Base-by-base conservation (phyloP, 2,329 filamentous ascomycete species). In the Monilinia polystroma region DNA sequence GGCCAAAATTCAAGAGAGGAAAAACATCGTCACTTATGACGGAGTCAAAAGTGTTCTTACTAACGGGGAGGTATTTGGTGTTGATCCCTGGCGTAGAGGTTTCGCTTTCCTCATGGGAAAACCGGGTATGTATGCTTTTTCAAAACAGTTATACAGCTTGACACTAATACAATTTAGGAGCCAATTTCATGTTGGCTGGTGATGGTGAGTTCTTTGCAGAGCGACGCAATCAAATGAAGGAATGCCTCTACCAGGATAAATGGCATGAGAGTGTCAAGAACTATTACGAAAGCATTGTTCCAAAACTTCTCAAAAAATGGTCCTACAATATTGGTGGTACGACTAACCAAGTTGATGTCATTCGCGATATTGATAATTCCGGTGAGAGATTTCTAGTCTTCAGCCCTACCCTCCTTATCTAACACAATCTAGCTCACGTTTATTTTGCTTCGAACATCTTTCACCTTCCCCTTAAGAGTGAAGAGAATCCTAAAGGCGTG, bases 271-370 rank as follows among this genome's bases (percentile, higher is more conserved):
- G 86, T 5, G 81, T 92, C 71, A 88, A 87, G 78, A 77, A 79
- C 0, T 92, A 92, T 73, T 92, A 90, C 75, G 81, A 86, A 16
- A 80, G 83, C 41, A 86, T 84, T 32, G 87, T 85, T 20, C 29
- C 52, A 29, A 45, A 56, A 16, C 56, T 70, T 52, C 56, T 62
- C 1, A 79, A 85, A 66, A 79, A 83, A 51, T 80, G 93, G 4
- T 80, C 47, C 8, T 64, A 67, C 38, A 67, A 58, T 8, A 51
- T 64, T 2, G 60, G 66, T 20, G 66, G 66, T 5, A 64, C 62
- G 4, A 64, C 66, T 20, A 67, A n/a, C 94, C 35, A 75, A 78
- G 0, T 81, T 87, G 54, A 90, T 90, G 75, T 85, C 84, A 55
- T 90, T 86, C 76, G 83, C 81, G 67, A 82, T 93, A 53, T 66